Evolutionary conservation across 169 alveolate genomes (phyloP), one percentile per base, ranked within the genome.

Genomic region (Eimeria falciformis): DNA sequence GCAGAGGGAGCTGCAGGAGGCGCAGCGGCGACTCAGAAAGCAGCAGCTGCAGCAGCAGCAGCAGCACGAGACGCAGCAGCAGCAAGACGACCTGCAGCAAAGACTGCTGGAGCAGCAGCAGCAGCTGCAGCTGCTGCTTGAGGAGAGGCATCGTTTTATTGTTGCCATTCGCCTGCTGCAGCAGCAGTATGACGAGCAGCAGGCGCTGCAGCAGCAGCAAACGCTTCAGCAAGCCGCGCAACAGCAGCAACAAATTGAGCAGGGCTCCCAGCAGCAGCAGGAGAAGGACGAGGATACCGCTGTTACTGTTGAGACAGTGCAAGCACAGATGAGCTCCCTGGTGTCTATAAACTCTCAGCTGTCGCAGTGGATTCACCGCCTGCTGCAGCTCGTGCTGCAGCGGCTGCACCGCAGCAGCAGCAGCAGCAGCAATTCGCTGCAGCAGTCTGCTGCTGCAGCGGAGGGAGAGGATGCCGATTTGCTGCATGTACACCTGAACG

Each of bases 381-480:
- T 75, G 66, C 85, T 75, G 85, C 85, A 75, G 65, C 85, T 75
- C 45, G 58, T 75, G 45, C 66, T 40, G 85, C 85, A 75, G 85
- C 85, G 85, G 66, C 65, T 75, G 65, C 85, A 43, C 27, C 85
- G 45, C 85, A 50, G 29, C 85, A 75, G 45, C 65, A 40, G 46
- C 66, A 75, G 66, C 85, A 75, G 27, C 85, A 75, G n/a, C 37
- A 21, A 21, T 50, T 75, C 40, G 11, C 43, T 75, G 66, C 85
- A 75, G 58, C 62, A 37, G 43, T 75, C 62, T 18, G 62, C 65
- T 2, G 40, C 85, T 43, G 23, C 85, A 0, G 65, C 11, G 55
- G 66, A 46, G 33, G 85, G 40, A 43, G 85, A 75, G 7, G 62
- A 50, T 14, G 7, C 14, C 62, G 62, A 50, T 7, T 11, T 14